A percentile compares a stretch with the other conserved stretches of the same genome.
Evolutionary conservation across 768 basidiomycete species (phyloP).

Genomic region (Phanerochaete carnosa): DNA sequence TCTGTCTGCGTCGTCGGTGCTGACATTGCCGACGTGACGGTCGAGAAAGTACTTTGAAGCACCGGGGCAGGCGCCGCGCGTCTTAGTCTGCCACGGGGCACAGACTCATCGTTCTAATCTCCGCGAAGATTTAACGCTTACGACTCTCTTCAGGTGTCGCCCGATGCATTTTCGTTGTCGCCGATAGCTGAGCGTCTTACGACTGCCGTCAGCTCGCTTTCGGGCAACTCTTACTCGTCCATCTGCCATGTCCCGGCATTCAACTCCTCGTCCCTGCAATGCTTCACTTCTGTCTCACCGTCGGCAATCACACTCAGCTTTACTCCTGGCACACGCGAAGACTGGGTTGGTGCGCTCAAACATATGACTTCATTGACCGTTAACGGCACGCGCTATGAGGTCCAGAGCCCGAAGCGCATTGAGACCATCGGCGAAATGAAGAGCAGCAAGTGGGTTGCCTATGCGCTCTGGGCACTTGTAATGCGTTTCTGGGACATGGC

Average conservation of each 20-base stretch:
- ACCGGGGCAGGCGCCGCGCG: background rate
- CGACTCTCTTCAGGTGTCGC: conserved; percentile 24
- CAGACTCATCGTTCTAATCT: background rate
- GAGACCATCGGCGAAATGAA: conserved; percentile 69
- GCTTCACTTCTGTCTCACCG: conserved; percentile 39
- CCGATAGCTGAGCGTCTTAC: conserved; percentile 52
- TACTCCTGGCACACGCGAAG: conserved; percentile 44
- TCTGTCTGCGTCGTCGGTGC: too few relatives aligned
- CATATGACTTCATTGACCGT: conserved; percentile 26
- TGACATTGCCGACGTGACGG: background rate
- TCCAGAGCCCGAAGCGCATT: conserved; percentile 43
- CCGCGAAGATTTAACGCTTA: conserved; percentile 5
- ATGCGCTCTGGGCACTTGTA: conserved; percentile 73
- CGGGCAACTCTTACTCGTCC: conserved; percentile 45
- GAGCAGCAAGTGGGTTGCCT: conserved; percentile 85
- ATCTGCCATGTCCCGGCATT: conserved; percentile 44
- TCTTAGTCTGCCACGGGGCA: background rate
- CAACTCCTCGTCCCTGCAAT: conserved; percentile 27
- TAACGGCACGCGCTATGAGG: conserved; percentile 44
- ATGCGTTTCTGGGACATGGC: conserved; percentile 84
- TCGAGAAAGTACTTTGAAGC: background rate
- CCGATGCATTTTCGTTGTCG: conserved; percentile 41
- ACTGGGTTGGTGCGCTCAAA: conserved; percentile 42
- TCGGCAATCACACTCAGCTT: conserved; percentile 51
- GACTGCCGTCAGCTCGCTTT: conserved; percentile 34